Base-by-base conservation (phyloP, 2,329 filamentous ascomycete species). In the Cladosporium sp. region DNA sequence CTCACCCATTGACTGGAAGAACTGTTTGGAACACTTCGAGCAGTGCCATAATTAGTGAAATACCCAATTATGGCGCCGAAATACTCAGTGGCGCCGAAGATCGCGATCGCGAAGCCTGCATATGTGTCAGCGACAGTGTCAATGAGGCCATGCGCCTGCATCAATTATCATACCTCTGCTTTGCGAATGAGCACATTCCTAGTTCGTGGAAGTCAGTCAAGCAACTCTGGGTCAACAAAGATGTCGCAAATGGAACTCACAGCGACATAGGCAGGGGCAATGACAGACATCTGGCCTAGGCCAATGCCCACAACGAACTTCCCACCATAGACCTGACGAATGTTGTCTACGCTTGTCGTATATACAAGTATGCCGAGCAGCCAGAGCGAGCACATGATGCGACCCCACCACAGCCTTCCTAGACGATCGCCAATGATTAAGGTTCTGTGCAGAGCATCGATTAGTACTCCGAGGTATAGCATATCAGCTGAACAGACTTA, bases 21-120 rank as follows among this genome's bases (percentile, higher is more conserved):
- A 49, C 80, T 74, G 31, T 80, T 78, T 68, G 81, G 78, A 40
- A 68, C 10, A 29, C 59, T 56, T 1, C 64, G 18, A 11, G 56
- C 40, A 23, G 80, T 81, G 11, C 82, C 82, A 76, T 78, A 83
- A 3, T 75, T 90, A 68, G 89, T 86, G 72, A 92, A 93, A 78
- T 92, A 93, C 10, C 89, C 89, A 23, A 93, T 81, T 69, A 93
- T 89, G 67, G 93, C 91, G 28, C 90, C 90, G 12, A 69, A 26
- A 73, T 93, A 93, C 23, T 93, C 90, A 62, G 89, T 83, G 1
- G 87, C 88, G 0, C 87, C 85, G 73, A 90, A 90, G 7, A 88
- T 82, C 70, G 87, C 88, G 1, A 89, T 91, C 73, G 89, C 92
- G 16, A 93, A 85, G 69, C 91, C 86, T 40, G 85, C 81, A 64